Percentiles rank a stretch among this genome's conserved stretches.
Evolutionary conservation across 2,329 filamentous ascomycete genomes (phyloP).

Genomic region (Pseudopyrenochaeta lycopersici): DNA sequence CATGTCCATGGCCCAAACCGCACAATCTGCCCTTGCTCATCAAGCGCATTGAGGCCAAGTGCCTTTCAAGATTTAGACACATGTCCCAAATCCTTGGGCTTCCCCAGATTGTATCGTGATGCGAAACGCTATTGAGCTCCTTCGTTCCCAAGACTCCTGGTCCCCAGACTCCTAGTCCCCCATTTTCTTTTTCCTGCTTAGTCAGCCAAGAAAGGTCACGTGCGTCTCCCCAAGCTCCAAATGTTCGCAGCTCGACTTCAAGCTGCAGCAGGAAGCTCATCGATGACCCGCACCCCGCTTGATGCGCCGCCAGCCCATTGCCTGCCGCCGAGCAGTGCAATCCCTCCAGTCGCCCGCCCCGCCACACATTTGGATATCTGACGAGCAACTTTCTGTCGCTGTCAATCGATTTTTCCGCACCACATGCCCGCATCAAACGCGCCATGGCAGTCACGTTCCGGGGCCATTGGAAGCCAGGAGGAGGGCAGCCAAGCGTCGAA

Average conservation of each 20-base stretch:
- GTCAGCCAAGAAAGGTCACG: conserved; percentile 5
- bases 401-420: conserved; percentile 62
- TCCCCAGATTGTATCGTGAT: neutral
- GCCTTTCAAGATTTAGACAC: neutral
- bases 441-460: conserved; percentile 68
- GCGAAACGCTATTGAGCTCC: conserved; percentile 1
- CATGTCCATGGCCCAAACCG: neutral
- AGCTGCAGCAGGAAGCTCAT: conserved; percentile 18
- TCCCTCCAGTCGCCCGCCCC: conserved; percentile 49
- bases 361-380: conserved; percentile 67
- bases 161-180: neutral
- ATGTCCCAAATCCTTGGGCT: neutral
- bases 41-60: neutral
- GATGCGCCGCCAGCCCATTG: conserved; percentile 59
- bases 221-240: conserved; percentile 18
- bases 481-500: conserved; percentile 64
- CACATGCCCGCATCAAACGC: conserved; percentile 55
- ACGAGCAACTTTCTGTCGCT: conserved; percentile 62
- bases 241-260: conserved; percentile 10
- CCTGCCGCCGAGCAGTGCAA: conserved; percentile 62
- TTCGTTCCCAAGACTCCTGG: neutral
- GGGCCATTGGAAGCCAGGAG: conserved; percentile 69
- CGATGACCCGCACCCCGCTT: conserved; percentile 40
- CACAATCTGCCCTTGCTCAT: neutral
- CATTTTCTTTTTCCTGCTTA: too few species aligned